phyloP scores from a whole-genome alignment of 2,329 filamentous ascomycete species.

The Colletotrichum caudatum region DNA sequence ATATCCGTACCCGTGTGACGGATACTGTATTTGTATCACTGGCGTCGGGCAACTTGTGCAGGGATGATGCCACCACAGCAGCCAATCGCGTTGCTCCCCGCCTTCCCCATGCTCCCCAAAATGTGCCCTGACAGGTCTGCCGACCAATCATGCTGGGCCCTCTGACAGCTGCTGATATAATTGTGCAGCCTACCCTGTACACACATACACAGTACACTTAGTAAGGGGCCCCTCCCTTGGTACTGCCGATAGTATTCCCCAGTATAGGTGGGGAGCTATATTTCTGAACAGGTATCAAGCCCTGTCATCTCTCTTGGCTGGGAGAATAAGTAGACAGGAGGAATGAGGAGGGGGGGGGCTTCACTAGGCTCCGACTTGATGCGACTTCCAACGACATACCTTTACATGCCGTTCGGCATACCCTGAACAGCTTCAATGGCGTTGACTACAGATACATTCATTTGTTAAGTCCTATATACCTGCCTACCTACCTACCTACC shows the following conservation, averaged over 20 bases:
- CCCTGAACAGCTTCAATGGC: slow-evolving; percentile 3
- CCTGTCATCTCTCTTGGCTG: slow-evolving; percentile 13
- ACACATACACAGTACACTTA: too few species aligned
- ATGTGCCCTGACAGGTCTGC: slow-evolving; percentile 14
- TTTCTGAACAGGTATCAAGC: slow-evolving; percentile 2
- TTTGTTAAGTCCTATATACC: not conserved
- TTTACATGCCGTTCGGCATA: not conserved
- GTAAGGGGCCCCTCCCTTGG: too few species aligned
- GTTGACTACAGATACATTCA: not conserved
- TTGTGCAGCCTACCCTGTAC: not conserved
- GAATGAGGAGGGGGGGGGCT: not conserved
- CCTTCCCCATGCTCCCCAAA: slow-evolving; percentile 25
- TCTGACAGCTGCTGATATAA: not conserved
- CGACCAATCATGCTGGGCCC: slow-evolving; percentile 24
- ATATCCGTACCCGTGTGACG: not conserved
- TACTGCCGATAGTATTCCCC: too few species aligned
- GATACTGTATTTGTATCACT: not conserved
- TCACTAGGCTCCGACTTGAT: not conserved
- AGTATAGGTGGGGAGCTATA: not conserved
- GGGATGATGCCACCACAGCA: not conserved
- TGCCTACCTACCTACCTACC: not conserved
- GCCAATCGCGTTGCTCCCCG: slow-evolving; percentile 13
- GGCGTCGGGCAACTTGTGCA: not conserved
- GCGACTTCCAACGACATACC: not conserved
- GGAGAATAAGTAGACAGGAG: slow-evolving; percentile 4